phyloP scores from a whole-genome alignment of 2,329 filamentous ascomycete genomes.

The Tolypocladium pustulatum region DNA sequence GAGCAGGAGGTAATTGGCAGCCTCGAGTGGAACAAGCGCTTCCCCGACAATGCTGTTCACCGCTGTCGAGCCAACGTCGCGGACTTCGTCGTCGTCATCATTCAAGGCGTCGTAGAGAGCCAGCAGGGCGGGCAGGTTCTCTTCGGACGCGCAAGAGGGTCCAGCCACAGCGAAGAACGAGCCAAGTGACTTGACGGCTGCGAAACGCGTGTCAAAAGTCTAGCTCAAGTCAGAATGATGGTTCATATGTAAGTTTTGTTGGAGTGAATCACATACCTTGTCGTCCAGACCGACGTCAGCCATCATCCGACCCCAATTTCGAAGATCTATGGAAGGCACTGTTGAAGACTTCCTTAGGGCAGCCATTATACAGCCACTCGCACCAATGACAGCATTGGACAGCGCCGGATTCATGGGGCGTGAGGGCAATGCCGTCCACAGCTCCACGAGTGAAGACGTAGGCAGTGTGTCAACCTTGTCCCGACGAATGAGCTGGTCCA shows the following conservation, averaged over 20 bases:
- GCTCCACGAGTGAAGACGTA: slow-evolving; percentile 18
- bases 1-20: slow-evolving; percentile 31
- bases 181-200: slow-evolving; percentile 44
- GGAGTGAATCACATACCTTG: slow-evolving; percentile 23
- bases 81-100: slow-evolving; percentile 87
- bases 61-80: slow-evolving; percentile 49
- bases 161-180: slow-evolving; percentile 32
- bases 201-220: slow-evolving; percentile 55
- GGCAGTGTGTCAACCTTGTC: slow-evolving; percentile 18
- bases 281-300: slow-evolving; percentile 35
- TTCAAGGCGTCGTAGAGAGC: slow-evolving; percentile 67
- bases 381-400: slow-evolving; percentile 36
- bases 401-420: slow-evolving; percentile 36
- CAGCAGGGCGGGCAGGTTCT: slow-evolving; percentile 47
- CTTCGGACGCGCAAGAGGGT: slow-evolving; percentile 12
- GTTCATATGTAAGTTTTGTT: background rate
- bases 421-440: slow-evolving; percentile 29
- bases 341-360: slow-evolving; percentile 15
- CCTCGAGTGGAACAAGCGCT: slow-evolving; percentile 35
- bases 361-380: slow-evolving; percentile 34
- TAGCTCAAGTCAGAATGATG: slow-evolving; percentile 13
- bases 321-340: slow-evolving; percentile 11
- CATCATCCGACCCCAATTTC: slow-evolving; percentile 39
- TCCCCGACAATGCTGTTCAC: slow-evolving; percentile 34
- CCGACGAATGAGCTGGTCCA: slow-evolving; percentile 29